A percentile compares a stretch with the other conserved stretches of the same genome.
Conservation (phyloP, 441 rosid genomes). For the Iberis amara region DNA sequence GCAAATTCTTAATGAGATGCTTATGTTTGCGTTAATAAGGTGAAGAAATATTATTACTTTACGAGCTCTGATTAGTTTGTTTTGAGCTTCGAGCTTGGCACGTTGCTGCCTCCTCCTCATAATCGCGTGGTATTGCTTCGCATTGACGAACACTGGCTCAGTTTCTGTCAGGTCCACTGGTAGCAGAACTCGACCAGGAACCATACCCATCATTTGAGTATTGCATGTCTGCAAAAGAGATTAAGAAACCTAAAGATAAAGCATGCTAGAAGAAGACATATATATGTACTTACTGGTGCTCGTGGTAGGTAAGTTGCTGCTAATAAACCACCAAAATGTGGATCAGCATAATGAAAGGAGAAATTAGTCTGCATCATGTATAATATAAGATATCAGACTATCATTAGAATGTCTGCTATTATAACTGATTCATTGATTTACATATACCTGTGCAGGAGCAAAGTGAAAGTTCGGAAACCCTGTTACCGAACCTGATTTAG, state of each 20-base stretch:
- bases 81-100: constrained; percentile 80
- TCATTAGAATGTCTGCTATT: constrained; percentile 12
- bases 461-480: constrained; percentile 43
- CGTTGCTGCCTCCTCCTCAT: constrained; percentile 76
- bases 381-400: constrained; percentile 10
- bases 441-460: constrained; percentile 43
- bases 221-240: constrained; percentile 40
- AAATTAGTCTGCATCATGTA: constrained; percentile 40
- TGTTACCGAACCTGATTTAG: constrained; percentile 33
- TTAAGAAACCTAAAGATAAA: not conserved
- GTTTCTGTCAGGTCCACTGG: constrained; percentile 49
- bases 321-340: constrained; percentile 41
- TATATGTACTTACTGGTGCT: constrained; percentile 35
- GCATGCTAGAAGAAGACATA: not conserved
- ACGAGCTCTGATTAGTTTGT: constrained; percentile 54
- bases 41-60: constrained; percentile 37
- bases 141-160: constrained; percentile 72
- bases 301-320: constrained; percentile 47
- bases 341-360: constrained; percentile 51
- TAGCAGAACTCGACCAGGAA: constrained; percentile 61
- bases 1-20: not conserved
- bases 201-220: constrained; percentile 45
- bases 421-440: not conserved
- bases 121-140: constrained; percentile 76
- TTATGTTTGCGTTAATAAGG: not conserved